Evolutionary conservation across 805 yeast species (phyloP), one percentile per base, ranked within the genome.

Genomic region (Metschnikowia lochheadii): DNA sequence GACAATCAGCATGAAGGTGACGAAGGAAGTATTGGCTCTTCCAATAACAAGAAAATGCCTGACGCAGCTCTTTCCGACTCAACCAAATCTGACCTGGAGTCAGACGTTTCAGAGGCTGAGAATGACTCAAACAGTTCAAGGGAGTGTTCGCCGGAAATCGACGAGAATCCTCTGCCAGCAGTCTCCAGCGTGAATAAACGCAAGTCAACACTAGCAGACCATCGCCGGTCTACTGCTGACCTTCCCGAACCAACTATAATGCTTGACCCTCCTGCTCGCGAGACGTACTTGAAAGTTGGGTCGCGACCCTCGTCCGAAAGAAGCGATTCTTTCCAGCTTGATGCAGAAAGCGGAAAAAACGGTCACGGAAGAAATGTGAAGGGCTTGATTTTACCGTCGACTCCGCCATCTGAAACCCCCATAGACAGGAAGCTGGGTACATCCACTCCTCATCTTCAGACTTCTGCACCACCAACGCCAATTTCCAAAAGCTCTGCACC

Each of bases 231-330:
- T 14, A 21, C 20, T 20, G 33, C 20, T 32, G 45, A 42, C 14
- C 45, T 32, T 10, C 45, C 45, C 10, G 45, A 42, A 32, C 38
- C 36, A 3, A 48, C 51, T 17, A 39, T 50, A 17, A 17, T 8
- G 11, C 51, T 47, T 14, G 52, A 46, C 6, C 10, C 40, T 6
- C 36, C 51, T 2, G 29, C 17, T 7, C 21, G 15, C 8, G 20
- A 31, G 4, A 37, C 39, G 2, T 45, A 44, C 34, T 44, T 35
- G 40, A 44, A 35, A 26, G 46, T 44, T 3, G 35, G 46, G 6
- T 23, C n/a, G 21, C 46, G 38, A n/a, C 15, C 10, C 14, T 20
- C 38, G 18, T 42, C 29, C 5, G 45, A 42, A 32, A 42, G 32
- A 32, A 14, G 3, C 29, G 45, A 31, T 13, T 13, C 17, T 14